Evolutionary conservation across 1,284 basidiomycete species (phyloP), one percentile per base, ranked within the genome.

Genomic region (Irpex sp.): DNA sequence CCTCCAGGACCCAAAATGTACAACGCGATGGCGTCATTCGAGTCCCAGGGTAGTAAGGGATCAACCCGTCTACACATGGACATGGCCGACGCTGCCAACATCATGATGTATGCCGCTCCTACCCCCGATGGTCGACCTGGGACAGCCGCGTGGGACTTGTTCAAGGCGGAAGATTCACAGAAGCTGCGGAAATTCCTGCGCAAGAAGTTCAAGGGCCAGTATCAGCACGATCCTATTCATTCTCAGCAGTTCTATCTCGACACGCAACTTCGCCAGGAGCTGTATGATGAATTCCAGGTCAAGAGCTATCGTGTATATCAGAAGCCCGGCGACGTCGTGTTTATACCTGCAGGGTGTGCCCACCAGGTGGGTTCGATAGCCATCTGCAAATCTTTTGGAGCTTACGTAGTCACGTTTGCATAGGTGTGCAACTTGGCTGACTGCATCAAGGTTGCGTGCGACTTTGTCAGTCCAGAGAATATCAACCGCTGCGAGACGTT

Each of bases 381-480:
- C n/a, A n/a, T n/a, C n/a, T n/a, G n/a, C n/a, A n/a, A n/a, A n/a
- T n/a, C n/a, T n/a, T n/a, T n/a, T n/a, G n/a, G n/a, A n/a, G n/a
- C n/a, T 37, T 12, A 52, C 56, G 54, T 42, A 33, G 35, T 33
- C 12, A 10, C 18, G 52, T 12, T n/a, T 16, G 55, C 3, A 18
- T 66, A 91, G 85, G 91, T 93, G 6, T 86, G 87, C 69, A 95
- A 96, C 69, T 76, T 96, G 37, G 82, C 93, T 9, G 94, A 97
- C 73, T 96, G 93, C 72, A 89, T 98, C 78, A 98, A 98, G 77
- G 91, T 97, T 54, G 95, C 96, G 16, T 83, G 92, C 66, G 95
- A 98, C 76, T 98, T 96, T 75, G 93, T 98, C 65, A 93, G 90
- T 75, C 90, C 93, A 14, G 92, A 98, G 77, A 97, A 96, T 71